phyloP scores from a whole-genome alignment of 176 grass and related monocot genomes.

The Ensete glaucum region DNA sequence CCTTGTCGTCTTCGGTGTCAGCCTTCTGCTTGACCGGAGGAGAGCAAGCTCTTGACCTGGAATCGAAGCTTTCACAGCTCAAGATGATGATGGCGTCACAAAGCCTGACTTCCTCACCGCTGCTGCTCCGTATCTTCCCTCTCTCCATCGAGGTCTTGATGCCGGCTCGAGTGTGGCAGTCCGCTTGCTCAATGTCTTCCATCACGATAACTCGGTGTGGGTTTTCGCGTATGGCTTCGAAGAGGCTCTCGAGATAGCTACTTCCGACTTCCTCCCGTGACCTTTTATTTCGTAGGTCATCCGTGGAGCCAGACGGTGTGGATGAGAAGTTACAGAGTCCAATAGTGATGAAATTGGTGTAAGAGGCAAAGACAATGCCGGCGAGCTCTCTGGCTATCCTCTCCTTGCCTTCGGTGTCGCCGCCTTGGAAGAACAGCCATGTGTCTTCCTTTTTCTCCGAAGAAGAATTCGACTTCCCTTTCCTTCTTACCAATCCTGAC shows the following conservation, averaged over 20 bases:
- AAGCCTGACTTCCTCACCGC: slow-evolving; percentile 35
- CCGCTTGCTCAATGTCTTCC: slow-evolving; percentile 38
- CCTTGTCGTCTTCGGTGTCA: neutral
- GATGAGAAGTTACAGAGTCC: slow-evolving; percentile 14
- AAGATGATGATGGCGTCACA: slow-evolving; percentile 61
- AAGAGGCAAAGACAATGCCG: slow-evolving; percentile 52
- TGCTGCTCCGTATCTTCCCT: slow-evolving; percentile 25
- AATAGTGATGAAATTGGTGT: slow-evolving; percentile 30
- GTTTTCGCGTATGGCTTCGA: slow-evolving; percentile 28
- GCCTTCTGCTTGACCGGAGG: neutral
- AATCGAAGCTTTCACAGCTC: neutral
- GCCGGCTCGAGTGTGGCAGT: slow-evolving; percentile 19
- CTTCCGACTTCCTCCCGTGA: slow-evolving; percentile 27
- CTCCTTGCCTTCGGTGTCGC: slow-evolving; percentile 42
- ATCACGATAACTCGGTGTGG: slow-evolving; percentile 61
- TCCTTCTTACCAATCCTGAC: slow-evolving; percentile 48
- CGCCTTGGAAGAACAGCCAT: slow-evolving; percentile 85
- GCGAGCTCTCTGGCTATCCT: slow-evolving; percentile 56
- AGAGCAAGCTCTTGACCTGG: too few relatives aligned
- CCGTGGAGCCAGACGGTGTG: slow-evolving; percentile 30
- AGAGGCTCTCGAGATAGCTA: slow-evolving; percentile 28
- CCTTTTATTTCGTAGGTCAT: slow-evolving; percentile 40
- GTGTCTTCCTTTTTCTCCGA: slow-evolving; percentile 28
- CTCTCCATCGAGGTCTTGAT: slow-evolving; percentile 36
- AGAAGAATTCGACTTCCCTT: slow-evolving; percentile 47